Conservation (phyloP, 768 basidiomycete species). For the Russula brevipes region DNA sequence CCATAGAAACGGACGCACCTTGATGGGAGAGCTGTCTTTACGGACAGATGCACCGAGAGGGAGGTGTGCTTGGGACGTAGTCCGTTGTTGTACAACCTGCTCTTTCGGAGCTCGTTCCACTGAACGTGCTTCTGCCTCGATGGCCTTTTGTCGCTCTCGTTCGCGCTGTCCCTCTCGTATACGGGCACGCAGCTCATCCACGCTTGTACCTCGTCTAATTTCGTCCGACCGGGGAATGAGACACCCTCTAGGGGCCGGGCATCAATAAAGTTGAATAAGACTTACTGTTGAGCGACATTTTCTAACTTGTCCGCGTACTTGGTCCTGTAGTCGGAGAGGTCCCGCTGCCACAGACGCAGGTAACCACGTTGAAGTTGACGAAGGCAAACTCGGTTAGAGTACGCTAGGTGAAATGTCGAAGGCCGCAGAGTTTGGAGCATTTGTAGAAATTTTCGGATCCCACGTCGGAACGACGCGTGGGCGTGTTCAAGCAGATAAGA, state of each 20-base stretch:
- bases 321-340: conserved; percentile 33
- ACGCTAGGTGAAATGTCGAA: neutral
- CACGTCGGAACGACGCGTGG: too few species aligned
- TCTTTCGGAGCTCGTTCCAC: conserved; percentile 3
- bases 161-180: conserved; percentile 15
- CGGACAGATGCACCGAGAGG: conserved; percentile 31
- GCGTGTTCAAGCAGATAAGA: conserved; percentile 6
- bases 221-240: neutral
- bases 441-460: too few species aligned
- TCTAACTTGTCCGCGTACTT: conserved; percentile 71
- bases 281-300: conserved; percentile 61
- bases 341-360: conserved; percentile 1
- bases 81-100: conserved; percentile 13
- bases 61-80: conserved; percentile 10
- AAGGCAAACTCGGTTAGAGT: neutral
- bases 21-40: conserved; percentile 65
- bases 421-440: conserved; percentile 10
- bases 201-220: conserved; percentile 14
- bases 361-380: neutral
- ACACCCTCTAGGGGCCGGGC: neutral
- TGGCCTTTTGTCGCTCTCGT: conserved; percentile 9
- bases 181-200: conserved; percentile 17
- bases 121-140: conserved; percentile 23
- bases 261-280: conserved; percentile 21
- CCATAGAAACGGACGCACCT: conserved; percentile 37